Conservation (phyloP, 441 rosid species). For the Pelargonium citronellum region DNA sequence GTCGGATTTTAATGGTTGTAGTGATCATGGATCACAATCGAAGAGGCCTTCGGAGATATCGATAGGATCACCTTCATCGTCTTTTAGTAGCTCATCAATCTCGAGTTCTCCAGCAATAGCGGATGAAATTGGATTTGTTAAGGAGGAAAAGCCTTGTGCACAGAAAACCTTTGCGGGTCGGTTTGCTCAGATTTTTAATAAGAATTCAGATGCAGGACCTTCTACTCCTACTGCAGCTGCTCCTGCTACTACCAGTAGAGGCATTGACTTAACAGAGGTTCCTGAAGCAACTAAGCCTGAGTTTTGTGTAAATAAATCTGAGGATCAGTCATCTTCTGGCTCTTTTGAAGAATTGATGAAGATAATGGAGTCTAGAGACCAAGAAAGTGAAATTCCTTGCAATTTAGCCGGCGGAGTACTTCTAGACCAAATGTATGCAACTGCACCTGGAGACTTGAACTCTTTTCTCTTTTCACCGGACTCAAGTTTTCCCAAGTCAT, state of each 20-base stretch:
- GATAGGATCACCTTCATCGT: conserved; percentile 35
- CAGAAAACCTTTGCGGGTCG: conserved; percentile 61
- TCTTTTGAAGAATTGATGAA: conserved; percentile 61
- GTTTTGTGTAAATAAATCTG: conserved; percentile 35
- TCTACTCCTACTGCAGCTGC: conserved; percentile 15
- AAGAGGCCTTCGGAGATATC: conserved; percentile 33
- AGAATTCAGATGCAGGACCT: conserved; percentile 42
- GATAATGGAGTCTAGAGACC: conserved; percentile 57
- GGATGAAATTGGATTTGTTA: conserved; percentile 43
- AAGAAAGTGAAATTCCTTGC: conserved; percentile 53
- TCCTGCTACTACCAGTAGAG: conserved; percentile 16
- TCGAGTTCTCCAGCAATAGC: conserved; percentile 38
- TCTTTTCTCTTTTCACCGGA: conserved; percentile 58
- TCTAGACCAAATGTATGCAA: conserved; percentile 59
- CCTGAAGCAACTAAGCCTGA: conserved; percentile 40
- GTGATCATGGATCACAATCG: conserved; percentile 25
- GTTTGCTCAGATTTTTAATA: conserved; percentile 76
- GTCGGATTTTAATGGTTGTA: conserved; percentile 30
- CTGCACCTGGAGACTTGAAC: conserved; percentile 61
- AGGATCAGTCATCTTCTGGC: conserved; percentile 43
- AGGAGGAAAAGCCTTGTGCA: conserved; percentile 39
- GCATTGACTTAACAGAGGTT: conserved; percentile 40
- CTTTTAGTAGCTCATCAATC: conserved; percentile 30
- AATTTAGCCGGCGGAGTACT: conserved; percentile 80
- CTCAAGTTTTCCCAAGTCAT: conserved; percentile 49